Conservation (phyloP, 305 asterid genomes). For the Andrographis paniculata region DNA sequence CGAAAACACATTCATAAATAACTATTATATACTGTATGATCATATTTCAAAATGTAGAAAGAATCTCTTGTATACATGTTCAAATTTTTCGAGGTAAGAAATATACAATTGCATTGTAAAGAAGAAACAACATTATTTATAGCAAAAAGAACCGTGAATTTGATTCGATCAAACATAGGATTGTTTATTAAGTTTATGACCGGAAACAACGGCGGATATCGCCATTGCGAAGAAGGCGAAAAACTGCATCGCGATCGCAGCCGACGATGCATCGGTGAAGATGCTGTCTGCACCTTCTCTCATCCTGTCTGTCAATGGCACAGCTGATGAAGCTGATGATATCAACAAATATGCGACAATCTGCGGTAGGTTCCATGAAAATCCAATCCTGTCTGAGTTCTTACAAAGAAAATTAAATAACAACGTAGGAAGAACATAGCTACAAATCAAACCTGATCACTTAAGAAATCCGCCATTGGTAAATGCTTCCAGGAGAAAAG, state of each 20-base stretch:
- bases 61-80: background rate
- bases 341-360: slow-evolving; percentile 55
- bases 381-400: too few species aligned
- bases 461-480: slow-evolving; percentile 36
- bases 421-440: background rate
- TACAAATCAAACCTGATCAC: slow-evolving; percentile 63
- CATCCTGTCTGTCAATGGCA: slow-evolving; percentile 66
- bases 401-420: too few species aligned
- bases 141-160: too few species aligned
- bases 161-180: slow-evolving; percentile 48
- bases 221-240: slow-evolving; percentile 69
- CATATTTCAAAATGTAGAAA: too few species aligned
- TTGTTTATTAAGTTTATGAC: slow-evolving; percentile 64
- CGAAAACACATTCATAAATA: too few species aligned
- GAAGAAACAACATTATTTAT: too few species aligned
- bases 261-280: slow-evolving; percentile 75
- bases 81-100: slow-evolving; percentile 2
- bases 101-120: slow-evolving; percentile 15
- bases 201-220: slow-evolving; percentile 59
- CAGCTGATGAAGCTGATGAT: slow-evolving; percentile 78
- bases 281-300: slow-evolving; percentile 65
- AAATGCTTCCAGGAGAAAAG: slow-evolving; percentile 19
- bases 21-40: too few species aligned
- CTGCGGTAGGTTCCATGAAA: too few species aligned
- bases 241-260: slow-evolving; percentile 72